Base-by-base conservation (phyloP, 2,329 filamentous ascomycete species). In the Pseudovirgaria hyperparasitica region DNA sequence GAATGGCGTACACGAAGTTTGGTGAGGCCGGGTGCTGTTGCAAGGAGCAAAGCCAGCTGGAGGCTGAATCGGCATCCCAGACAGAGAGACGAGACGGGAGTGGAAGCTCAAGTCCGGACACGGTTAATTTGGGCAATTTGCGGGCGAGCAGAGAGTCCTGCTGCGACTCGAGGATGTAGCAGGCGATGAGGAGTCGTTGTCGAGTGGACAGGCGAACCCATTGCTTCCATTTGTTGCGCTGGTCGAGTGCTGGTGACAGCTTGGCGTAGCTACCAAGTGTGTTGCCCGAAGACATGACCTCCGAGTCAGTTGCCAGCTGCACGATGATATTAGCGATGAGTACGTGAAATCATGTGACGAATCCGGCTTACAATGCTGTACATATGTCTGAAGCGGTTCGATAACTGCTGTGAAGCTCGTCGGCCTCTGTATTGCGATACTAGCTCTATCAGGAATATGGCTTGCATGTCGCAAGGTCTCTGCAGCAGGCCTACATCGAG, bases 361-460 rank as follows among this genome's bases (percentile, higher is more conserved):
- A n/a, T 22, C 12, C 24, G 11, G 25, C 34, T 17, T 42, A 56
- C 52, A 33, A 42, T 46, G 12, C 38, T 38, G 28, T 55, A 59
- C 23, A 57, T 36, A 12, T 42, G 39, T 19, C 50, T 38, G 32
- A 62, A 63, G 5, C 43, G 43, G 14, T 44, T 37, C 8, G 56
- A 57, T 10, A 59, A 33, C 5, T 42, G 40, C 22, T 41, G 48
- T 10, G 50, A 45, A 14, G 49, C 49, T 17, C 57, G 51, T 23
- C 54, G 46, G 7, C 55, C 51, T 28, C 49, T 53, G 39, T 55
- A 60, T 16, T 58, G 48, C 5, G 58, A 52, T 10, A 57, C 45
- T 1, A 56, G 29, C 34, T 63, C 60, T 6, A 59, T 34, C n/a
- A 63, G 40, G 16, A 62, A 49, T 4, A 58, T 39, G 4, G 57